Evolutionary conservation across 768 basidiomycete genomes (phyloP).

Genomic region (Naematelia encephala): DNA sequence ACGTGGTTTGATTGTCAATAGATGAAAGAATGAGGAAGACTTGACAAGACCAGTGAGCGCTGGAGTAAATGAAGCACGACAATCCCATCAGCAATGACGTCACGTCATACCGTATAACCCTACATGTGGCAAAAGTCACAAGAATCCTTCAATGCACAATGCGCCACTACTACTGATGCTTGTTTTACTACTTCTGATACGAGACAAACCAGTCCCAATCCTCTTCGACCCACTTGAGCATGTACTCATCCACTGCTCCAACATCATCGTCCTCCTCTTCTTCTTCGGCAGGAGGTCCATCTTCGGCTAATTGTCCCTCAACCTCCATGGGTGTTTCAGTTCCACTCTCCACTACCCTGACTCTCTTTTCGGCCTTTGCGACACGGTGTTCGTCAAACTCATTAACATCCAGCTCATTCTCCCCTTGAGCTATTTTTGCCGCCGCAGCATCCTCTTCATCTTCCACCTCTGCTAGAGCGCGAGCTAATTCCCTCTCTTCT

Average conservation of each 20-base stretch:
- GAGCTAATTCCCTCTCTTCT: conserved; percentile 53
- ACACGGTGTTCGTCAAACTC: conserved; percentile 51
- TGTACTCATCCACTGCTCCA: conserved; percentile 77
- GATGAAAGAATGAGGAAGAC: too few species aligned
- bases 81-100: not conserved
- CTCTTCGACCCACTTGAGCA: conserved; percentile 59
- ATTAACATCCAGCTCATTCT: conserved; percentile 77
- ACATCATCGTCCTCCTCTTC: conserved; percentile 54
- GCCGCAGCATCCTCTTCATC: conserved; percentile 83
- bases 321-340: not conserved
- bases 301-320: conserved; percentile 7
- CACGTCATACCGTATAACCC: not conserved
- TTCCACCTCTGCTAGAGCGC: conserved; percentile 77
- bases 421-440: conserved; percentile 73
- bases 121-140: not conserved
- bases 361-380: conserved; percentile 43
- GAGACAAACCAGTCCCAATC: conserved; percentile 47
- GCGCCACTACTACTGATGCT: too few species aligned
- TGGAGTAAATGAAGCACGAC: too few species aligned
- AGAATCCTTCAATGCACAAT: too few species aligned
- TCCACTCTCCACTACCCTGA: conserved; percentile 4
- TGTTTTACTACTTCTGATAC: not conserved
- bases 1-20: not conserved
- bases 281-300: too few species aligned
- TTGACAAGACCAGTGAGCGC: too few species aligned